phyloP scores from a whole-genome alignment of 805 yeast species.

The Pichia occidentalis region DNA sequence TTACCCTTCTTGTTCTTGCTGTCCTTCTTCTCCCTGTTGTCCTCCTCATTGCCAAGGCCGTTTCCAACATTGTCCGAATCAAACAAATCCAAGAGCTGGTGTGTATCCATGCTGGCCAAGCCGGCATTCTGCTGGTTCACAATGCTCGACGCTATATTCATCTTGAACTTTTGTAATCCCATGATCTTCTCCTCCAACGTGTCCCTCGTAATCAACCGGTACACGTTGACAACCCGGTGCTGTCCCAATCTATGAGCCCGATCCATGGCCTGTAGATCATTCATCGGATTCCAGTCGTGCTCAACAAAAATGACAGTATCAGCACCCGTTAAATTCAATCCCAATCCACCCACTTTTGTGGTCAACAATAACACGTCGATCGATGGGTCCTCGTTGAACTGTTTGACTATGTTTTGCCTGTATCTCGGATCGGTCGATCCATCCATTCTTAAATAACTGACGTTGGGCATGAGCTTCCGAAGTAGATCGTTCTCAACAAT shows the following conservation, averaged over 20 bases:
- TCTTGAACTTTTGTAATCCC: conserved; percentile 96
- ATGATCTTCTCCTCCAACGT: conserved; percentile 95
- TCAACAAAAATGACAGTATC: conserved; percentile 99
- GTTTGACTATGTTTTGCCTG: conserved; percentile 83
- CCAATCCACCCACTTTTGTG: conserved; percentile 98
- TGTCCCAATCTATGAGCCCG: conserved; percentile 97
- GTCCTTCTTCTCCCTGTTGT: conserved; percentile 30
- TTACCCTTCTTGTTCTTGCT: conserved; percentile 19
- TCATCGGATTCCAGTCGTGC: conserved; percentile 99
- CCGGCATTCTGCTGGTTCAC: conserved; percentile 98
- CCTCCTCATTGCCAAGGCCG: conserved; percentile 24
- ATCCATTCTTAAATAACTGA: conserved; percentile 89
- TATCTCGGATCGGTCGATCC: conserved; percentile 91
- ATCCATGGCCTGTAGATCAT: conserved; percentile 98
- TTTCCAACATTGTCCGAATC: conserved; percentile 56
- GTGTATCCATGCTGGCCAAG: conserved; percentile 91
- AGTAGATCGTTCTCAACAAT: conserved; percentile 89
- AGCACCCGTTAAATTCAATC: conserved; percentile 94
- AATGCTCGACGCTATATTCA: conserved; percentile 94
- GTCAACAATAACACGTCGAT: conserved; percentile 88
- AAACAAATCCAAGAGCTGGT: conserved; percentile 84
- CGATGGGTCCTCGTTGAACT: conserved; percentile 94
- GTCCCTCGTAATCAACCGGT: conserved; percentile 84
- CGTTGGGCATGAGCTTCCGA: conserved; percentile 78
- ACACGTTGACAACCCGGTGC: conserved; percentile 95